These are phyloP conservation scores for Cercophora scortea DNA, from an alignment of 495 filamentous ascomycete species.

Conservation along the genomic window DNA sequence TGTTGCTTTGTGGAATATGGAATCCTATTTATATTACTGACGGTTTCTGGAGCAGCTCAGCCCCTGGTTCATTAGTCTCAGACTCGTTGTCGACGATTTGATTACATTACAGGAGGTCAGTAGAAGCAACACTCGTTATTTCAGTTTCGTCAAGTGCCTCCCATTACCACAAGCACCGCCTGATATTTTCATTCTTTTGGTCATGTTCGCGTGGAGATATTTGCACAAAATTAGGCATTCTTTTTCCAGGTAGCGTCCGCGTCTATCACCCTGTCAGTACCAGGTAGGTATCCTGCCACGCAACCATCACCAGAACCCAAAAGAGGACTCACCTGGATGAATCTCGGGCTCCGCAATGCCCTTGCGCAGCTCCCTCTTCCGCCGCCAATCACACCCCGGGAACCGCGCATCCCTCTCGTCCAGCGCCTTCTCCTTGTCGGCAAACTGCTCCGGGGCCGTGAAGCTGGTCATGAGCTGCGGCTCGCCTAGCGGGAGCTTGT, in stretches of 20 bases:
- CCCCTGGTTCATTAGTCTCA: too few species aligned
- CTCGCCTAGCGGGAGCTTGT: constrained; percentile 63
- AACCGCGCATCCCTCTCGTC: constrained; percentile 60
- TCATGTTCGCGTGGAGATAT: too few species aligned
- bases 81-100: too few species aligned
- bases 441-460: constrained; percentile 47
- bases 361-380: constrained; percentile 57
- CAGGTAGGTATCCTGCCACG: neutral
- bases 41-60: too few species aligned
- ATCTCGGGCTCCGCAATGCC: constrained; percentile 51
- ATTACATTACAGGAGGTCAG: too few species aligned
- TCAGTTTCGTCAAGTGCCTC: too few species aligned
- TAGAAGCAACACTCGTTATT: too few species aligned
- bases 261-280: neutral
- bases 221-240: neutral
- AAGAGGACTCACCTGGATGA: constrained; percentile 38
- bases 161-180: too few species aligned
- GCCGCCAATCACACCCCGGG: constrained; percentile 44
- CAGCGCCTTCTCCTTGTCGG: constrained; percentile 51
- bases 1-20: too few species aligned
- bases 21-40: too few species aligned
- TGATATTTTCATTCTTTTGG: too few species aligned
- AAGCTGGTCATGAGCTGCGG: constrained; percentile 76
- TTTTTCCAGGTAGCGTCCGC: neutral
- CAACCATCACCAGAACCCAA: neutral